Percentiles rank a stretch among this genome's conserved stretches.
phyloP scores from a whole-genome alignment of 176 grass and related monocot species.

The Otatea glauca region DNA sequence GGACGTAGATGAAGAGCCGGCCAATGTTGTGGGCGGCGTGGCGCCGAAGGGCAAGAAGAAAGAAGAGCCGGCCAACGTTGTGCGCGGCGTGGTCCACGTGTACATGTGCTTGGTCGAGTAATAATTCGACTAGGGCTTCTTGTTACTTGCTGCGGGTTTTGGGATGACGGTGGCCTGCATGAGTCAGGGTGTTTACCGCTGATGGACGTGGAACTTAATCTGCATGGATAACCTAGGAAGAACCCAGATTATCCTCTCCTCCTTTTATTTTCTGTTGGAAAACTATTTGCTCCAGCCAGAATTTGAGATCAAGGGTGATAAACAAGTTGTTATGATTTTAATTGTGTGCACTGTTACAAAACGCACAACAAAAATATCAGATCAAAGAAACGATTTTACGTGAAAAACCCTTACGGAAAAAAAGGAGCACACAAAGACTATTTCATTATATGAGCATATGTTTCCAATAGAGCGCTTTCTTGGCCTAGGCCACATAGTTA shows the following conservation, averaged over 20 bases:
- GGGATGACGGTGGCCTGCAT: not conserved
- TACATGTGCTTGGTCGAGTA: not conserved
- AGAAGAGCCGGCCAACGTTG: no score
- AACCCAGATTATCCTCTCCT: not conserved
- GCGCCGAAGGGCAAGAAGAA: no score
- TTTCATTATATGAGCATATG: no score
- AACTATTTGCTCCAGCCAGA: not conserved
- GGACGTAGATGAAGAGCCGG: not conserved
- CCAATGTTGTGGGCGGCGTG: not conserved
- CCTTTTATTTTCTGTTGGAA: not conserved
- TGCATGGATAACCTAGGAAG: not conserved
- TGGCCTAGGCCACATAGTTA: no score
- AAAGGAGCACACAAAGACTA: no score
- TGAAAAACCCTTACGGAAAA: no score
- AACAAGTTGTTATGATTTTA: not conserved
- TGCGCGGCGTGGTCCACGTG: slow-evolving; percentile 34
- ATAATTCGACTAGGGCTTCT: not conserved
- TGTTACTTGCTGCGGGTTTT: not conserved
- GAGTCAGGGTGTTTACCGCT: not conserved
- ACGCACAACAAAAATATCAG: no score
- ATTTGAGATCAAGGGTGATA: not conserved
- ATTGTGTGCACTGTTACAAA: no score
- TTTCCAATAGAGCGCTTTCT: no score
- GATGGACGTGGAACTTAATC: no score
- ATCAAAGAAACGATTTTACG: no score